Evolutionary conservation across 495 filamentous ascomycete genomes (phyloP).

Genomic region (Aspergillus biplanus): DNA sequence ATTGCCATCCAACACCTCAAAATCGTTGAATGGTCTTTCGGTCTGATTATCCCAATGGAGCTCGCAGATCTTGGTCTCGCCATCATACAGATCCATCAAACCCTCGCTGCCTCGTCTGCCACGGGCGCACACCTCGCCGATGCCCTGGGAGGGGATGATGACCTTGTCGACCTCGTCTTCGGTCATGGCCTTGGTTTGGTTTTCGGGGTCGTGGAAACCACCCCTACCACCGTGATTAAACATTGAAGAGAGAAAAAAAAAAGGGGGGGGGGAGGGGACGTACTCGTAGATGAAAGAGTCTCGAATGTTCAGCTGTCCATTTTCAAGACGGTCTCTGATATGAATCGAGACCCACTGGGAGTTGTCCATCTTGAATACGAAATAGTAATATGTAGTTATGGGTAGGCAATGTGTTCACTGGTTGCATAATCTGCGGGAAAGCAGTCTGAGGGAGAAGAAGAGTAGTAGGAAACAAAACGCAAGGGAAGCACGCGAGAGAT

Average conservation of each 20-base stretch:
- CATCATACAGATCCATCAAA: slow-evolving; percentile 43
- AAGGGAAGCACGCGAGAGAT: neutral
- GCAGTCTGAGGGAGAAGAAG: neutral
- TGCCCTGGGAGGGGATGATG: slow-evolving; percentile 34
- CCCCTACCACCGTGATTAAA: slow-evolving; percentile 25
- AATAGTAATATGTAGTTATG: neutral
- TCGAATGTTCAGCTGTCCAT: slow-evolving; percentile 36
- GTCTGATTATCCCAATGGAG: slow-evolving; percentile 46
- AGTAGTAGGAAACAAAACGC: neutral
- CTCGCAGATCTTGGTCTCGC: slow-evolving; percentile 43
- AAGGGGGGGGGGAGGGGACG: slow-evolving; percentile 1
- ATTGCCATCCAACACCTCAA: slow-evolving; percentile 37
- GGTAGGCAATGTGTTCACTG: neutral
- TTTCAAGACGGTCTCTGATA: slow-evolving; percentile 40
- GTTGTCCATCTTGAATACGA: slow-evolving; percentile 29
- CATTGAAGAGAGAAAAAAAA: slow-evolving; percentile 14
- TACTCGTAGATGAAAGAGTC: slow-evolving; percentile 43
- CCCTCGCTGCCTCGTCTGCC: slow-evolving; percentile 44
- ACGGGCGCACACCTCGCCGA: slow-evolving; percentile 42
- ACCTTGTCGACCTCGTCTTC: slow-evolving; percentile 44
- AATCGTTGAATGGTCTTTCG: slow-evolving; percentile 30
- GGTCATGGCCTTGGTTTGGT: slow-evolving; percentile 35
- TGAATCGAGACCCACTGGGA: slow-evolving; percentile 46
- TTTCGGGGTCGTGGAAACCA: slow-evolving; percentile 35
- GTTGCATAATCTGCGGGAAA: neutral